Evolutionary conservation across 805 yeast genomes (phyloP).

Genomic region (Schwanniomyces yamadae): DNA sequence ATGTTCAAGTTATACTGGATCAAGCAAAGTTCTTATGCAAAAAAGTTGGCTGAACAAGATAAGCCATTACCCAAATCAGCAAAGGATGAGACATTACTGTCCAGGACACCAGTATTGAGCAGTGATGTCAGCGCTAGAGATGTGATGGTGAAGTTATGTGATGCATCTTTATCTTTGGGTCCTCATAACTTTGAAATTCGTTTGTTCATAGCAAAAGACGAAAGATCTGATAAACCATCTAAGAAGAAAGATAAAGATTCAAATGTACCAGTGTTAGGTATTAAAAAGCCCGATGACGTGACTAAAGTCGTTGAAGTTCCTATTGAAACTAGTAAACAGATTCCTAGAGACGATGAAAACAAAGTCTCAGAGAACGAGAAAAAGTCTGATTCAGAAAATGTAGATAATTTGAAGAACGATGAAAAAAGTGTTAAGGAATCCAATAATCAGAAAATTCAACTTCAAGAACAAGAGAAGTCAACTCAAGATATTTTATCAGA

Average conservation of each 20-base stretch:
- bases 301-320: background rate
- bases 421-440: conserved; percentile 14
- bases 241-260: conserved; percentile 21
- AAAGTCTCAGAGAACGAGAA: conserved; percentile 5
- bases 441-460: background rate
- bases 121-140: conserved; percentile 63
- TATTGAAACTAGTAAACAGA: background rate
- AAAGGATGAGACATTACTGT: conserved; percentile 17
- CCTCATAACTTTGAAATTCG: conserved; percentile 81
- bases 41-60: conserved; percentile 38
- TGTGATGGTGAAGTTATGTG: conserved; percentile 84
- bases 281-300: background rate
- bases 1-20: conserved; percentile 83
- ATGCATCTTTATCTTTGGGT: conserved; percentile 68
- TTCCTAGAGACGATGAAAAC: background rate
- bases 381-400: conserved; percentile 9
- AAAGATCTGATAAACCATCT: conserved; percentile 53
- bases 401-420: conserved; percentile 17
- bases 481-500: too few species aligned
- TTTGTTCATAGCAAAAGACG: conserved; percentile 83
- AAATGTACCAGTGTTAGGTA: background rate
- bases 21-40: conserved; percentile 59
- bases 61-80: conserved; percentile 32
- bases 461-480: background rate
- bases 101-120: conserved; percentile 35